Conservation (phyloP, 148 eudicot species). For the Spergularia marina region DNA sequence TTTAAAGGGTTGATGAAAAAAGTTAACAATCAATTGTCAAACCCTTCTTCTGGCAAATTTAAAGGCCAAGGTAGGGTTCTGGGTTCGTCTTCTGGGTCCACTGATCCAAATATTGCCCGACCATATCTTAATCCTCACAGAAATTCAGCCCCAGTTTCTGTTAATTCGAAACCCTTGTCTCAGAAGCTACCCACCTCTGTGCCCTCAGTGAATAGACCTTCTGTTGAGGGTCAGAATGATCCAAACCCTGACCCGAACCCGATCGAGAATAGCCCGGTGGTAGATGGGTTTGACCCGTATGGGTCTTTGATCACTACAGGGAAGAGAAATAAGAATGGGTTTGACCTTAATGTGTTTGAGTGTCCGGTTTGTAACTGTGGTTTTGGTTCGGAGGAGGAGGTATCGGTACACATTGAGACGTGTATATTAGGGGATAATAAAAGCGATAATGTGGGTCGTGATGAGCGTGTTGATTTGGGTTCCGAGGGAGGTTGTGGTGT, state of each 20-base stretch:
- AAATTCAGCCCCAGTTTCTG: slow-evolving; percentile 19
- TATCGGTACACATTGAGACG: slow-evolving; percentile 67
- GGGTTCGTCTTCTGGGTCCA: slow-evolving; percentile 58
- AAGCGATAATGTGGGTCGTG: slow-evolving; percentile 25
- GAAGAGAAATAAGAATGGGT: slow-evolving; percentile 68
- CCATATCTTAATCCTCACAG: slow-evolving; percentile 30
- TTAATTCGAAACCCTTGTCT: slow-evolving; percentile 39
- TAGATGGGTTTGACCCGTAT: slow-evolving; percentile 75
- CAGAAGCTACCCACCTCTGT: slow-evolving; percentile 33
- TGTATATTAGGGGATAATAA: slow-evolving; percentile 47
- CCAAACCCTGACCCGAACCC: background rate
- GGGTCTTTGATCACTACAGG: slow-evolving; percentile 70
- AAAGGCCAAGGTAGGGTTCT: slow-evolving; percentile 84
- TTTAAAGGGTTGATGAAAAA: slow-evolving; percentile 91
- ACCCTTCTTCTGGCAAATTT: slow-evolving; percentile 74
- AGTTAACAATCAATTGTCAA: slow-evolving; percentile 59
- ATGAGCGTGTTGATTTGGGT: slow-evolving; percentile 15
- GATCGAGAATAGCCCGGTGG: slow-evolving; percentile 14
- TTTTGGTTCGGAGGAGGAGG: slow-evolving; percentile 74
- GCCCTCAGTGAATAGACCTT: slow-evolving; percentile 16
- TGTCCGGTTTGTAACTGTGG: slow-evolving; percentile 81
- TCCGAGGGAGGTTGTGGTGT: slow-evolving; percentile 22
- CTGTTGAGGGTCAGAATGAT: slow-evolving; percentile 3
- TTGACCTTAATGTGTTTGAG: slow-evolving; percentile 67
- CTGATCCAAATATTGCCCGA: slow-evolving; percentile 30